Conservation (phyloP, 768 basidiomycete species). For the Xanthoconium purpureum region DNA sequence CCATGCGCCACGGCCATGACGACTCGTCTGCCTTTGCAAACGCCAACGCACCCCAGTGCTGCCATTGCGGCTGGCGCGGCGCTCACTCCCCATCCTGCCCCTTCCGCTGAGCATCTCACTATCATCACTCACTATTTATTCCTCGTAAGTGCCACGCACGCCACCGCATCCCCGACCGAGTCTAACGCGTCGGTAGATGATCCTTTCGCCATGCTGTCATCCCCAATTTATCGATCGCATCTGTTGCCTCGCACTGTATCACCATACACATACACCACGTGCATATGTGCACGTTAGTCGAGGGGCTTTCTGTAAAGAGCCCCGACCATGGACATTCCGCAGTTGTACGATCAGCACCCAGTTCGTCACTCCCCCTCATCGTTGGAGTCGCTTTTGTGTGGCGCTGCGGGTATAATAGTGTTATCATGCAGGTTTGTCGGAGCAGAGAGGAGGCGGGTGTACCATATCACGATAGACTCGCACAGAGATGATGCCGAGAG, state of each 20-base stretch:
- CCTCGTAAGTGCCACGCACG: slow-evolving; percentile 14
- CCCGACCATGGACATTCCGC: slow-evolving; percentile 17
- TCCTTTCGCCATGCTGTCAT: slow-evolving; percentile 28
- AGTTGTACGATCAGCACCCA: slow-evolving; percentile 28
- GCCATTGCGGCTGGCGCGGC: slow-evolving; percentile 74
- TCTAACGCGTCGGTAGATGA: slow-evolving; percentile 17
- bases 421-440: slow-evolving; percentile 26
- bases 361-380: slow-evolving; percentile 11
- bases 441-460: slow-evolving; percentile 13
- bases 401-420: slow-evolving; percentile 9
- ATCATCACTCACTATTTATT: slow-evolving; percentile 27
- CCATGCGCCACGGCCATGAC: slow-evolving; percentile 20
- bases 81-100: slow-evolving; percentile 58
- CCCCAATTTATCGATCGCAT: slow-evolving; percentile 31
- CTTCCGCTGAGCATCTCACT: slow-evolving; percentile 46
- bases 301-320: neutral
- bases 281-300: slow-evolving; percentile 35
- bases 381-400: slow-evolving; percentile 8
- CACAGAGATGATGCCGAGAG: slow-evolving; percentile 13
- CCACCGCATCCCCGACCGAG: neutral
- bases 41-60: slow-evolving; percentile 70
- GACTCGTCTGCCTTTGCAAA: slow-evolving; percentile 36
- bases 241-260: slow-evolving; percentile 30
- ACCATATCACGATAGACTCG: slow-evolving; percentile 23
- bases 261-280: slow-evolving; percentile 34